Evolutionary conservation across 371 early-diverging fungal species (phyloP).

Genomic region (Circinella minor): DNA sequence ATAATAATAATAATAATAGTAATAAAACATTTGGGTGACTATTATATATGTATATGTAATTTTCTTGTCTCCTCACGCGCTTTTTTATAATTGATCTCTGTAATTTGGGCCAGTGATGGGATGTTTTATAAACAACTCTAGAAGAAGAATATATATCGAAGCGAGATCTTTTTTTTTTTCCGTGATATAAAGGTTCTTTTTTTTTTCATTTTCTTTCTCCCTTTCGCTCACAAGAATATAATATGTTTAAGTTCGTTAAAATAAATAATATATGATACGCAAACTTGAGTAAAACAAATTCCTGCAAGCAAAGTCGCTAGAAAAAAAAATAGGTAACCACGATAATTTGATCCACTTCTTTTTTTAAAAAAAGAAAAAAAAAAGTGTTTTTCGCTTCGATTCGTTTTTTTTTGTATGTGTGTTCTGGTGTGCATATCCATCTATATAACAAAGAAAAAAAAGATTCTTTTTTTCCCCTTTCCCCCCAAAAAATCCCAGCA

Average conservation of each 20-base stretch:
- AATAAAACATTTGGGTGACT: too few relatives aligned
- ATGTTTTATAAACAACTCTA: constrained; percentile 7
- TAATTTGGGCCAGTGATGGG: constrained; percentile 16
- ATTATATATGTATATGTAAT: too few relatives aligned
- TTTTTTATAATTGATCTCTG: constrained; percentile 1
- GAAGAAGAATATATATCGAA: constrained; percentile 3
- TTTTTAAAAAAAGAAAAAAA: background rate
- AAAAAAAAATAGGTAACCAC: background rate
- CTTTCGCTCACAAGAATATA: too few relatives aligned
- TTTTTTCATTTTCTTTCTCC: background rate
- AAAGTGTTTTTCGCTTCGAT: background rate
- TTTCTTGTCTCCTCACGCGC: background rate
- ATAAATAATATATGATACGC: too few relatives aligned
- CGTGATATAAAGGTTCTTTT: constrained; percentile 1
- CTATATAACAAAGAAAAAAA: too few relatives aligned
- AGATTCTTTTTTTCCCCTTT: background rate
- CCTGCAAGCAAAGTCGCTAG: too few relatives aligned
- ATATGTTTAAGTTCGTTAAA: too few relatives aligned
- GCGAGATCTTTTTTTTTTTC: background rate
- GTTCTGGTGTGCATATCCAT: constrained; percentile 11
- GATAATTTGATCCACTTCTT: background rate
- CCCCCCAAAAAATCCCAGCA: too few relatives aligned
- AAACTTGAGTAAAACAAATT: too few relatives aligned
- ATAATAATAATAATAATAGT: too few relatives aligned
- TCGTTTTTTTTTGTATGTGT: too few relatives aligned